phyloP scores from a whole-genome alignment of 345 rosid species.

The Gossypium arboreum region DNA sequence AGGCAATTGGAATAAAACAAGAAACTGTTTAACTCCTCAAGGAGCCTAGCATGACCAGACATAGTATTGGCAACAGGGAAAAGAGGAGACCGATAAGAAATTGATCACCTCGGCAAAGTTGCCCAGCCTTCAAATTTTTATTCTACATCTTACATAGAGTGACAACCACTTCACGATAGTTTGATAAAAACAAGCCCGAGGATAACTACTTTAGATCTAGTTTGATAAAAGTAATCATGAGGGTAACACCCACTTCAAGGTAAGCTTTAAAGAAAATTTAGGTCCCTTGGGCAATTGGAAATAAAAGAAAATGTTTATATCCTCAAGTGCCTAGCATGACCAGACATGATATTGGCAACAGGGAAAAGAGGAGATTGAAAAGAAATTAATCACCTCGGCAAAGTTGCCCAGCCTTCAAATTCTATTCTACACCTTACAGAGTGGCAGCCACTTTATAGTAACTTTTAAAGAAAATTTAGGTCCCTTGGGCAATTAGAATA shows the following conservation, averaged over 20 bases:
- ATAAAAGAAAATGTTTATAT: background rate
- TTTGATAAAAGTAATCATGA: background rate
- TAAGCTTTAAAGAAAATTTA: background rate
- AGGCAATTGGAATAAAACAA: slow-evolving; percentile 15
- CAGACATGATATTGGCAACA: background rate
- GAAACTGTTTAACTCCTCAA: background rate
- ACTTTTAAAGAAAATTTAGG: background rate
- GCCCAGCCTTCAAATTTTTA: slow-evolving; percentile 19
- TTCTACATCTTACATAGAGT: background rate
- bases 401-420: slow-evolving; percentile 30
- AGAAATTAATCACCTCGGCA: slow-evolving; percentile 36
- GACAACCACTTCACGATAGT: background rate
- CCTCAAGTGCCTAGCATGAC: slow-evolving; percentile 1
- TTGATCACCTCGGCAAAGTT: slow-evolving; percentile 47
- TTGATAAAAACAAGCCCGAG: no score
- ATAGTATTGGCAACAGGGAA: slow-evolving; percentile 11
- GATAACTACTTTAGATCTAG: no score
- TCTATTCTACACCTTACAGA: background rate
- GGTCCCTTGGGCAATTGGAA: slow-evolving; percentile 9
- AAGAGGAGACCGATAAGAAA: background rate
- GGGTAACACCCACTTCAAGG: background rate
- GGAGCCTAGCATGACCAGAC: slow-evolving; percentile 3
- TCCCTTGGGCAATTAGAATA: slow-evolving; percentile 10
- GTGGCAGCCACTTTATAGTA: background rate
- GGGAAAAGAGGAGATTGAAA: slow-evolving; percentile 7